Evolutionary conservation across 768 basidiomycete genomes (phyloP), one percentile per base, ranked within the genome.

Genomic region (Boletus patriciae): DNA sequence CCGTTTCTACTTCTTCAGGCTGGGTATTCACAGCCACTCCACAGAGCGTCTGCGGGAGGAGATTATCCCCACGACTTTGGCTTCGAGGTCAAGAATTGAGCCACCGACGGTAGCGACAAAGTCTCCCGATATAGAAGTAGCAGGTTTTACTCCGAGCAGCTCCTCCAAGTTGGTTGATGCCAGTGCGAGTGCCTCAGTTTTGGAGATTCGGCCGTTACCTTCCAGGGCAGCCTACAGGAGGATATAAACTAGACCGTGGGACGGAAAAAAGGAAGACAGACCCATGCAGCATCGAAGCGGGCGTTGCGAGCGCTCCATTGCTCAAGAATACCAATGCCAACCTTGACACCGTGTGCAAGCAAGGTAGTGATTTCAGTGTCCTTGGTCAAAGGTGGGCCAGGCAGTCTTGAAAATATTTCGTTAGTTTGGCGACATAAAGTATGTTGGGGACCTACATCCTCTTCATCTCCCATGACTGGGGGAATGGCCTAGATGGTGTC

Each of bases 271-370:
- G 1, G 40, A 52, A 38, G 48, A 74, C 83, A 62, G 59, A 87
- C 90, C 93, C 94, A 95, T 42, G 83, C 89, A 31, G 84, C 73
- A 60, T 96, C 92, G 61, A 93, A 90, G 16, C 88, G 82, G 11
- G 88, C 78, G 66, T 88, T 92, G 25, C 90, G 82, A 8, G 88
- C 86, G 27, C 80, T 77, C 87, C 87, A 92, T 40, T 81, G 80
- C 58, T 85, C 83, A 44, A 78, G 71, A 45, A 86, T 77, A 18
- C 87, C 88, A 46, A 92, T 66, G 9, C 83, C 90, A 33, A 92
- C 85, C 6, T 83, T 83, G 16, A 97, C 89, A 27, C 85, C 86
- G 43, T 89, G 81, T 3, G 77, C 75, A 18, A 87, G 67, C 21
- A 98, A 80, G 50, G 78, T 77, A 23, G 81, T 76, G 41, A 93